phyloP scores from a whole-genome alignment of 805 yeast species.

The Candida cerambycidarum region DNA sequence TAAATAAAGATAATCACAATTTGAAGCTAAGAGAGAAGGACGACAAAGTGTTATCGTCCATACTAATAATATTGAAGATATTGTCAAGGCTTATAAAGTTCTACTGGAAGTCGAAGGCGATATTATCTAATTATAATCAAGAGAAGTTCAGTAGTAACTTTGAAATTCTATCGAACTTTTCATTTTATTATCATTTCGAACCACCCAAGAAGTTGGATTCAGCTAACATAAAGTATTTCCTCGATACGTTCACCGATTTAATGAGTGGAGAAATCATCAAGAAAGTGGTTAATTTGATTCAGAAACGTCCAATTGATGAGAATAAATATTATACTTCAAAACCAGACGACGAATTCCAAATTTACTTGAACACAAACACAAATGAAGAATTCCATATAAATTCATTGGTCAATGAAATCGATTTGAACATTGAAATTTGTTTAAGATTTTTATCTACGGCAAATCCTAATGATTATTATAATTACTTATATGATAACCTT shows the following conservation, averaged over 20 bases:
- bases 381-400: neutral
- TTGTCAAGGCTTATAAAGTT: conserved; percentile 27
- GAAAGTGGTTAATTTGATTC: conserved; percentile 28
- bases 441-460: conserved; percentile 37
- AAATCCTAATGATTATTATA: conserved; percentile 32
- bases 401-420: conserved; percentile 27
- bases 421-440: conserved; percentile 29
- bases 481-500: conserved; percentile 24
- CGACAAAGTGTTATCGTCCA: conserved; percentile 30
- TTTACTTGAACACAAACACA: neutral
- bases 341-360: neutral
- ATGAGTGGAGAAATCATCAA: conserved; percentile 30
- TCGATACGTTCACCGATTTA: conserved; percentile 31
- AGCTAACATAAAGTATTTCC: conserved; percentile 18
- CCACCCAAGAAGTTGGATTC: conserved; percentile 27
- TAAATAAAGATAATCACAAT: conserved; percentile 22
- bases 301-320: conserved; percentile 15
- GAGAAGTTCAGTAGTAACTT: conserved; percentile 12
- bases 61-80: conserved; percentile 32
- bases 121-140: conserved; percentile 9
- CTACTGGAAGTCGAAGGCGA: conserved; percentile 28
- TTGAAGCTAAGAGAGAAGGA: conserved; percentile 27
- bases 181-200: conserved; percentile 29
- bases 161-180: conserved; percentile 19
- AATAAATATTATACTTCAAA: conserved; percentile 11